Conservation (phyloP, 2,329 filamentous ascomycete genomes). For the Trichophyton verrucosum region DNA sequence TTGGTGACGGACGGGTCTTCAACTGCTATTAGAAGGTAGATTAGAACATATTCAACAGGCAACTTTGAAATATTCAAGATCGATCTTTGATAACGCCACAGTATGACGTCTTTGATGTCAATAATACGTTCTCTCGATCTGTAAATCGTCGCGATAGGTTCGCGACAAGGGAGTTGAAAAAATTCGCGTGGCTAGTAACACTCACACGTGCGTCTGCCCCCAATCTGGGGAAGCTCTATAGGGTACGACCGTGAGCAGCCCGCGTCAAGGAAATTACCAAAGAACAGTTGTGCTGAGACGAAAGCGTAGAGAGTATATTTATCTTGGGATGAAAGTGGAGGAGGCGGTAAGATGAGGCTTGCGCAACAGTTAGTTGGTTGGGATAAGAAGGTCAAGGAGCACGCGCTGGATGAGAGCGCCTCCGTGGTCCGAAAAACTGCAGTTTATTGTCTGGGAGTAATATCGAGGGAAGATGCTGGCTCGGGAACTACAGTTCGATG, state of each 20-base stretch:
- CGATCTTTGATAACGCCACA: neutral
- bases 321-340: neutral
- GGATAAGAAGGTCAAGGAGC: neutral
- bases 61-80: neutral
- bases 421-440: neutral
- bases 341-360: neutral
- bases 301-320: neutral
- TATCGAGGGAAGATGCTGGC: neutral
- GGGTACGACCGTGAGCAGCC: neutral
- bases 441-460: neutral
- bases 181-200: constrained; percentile 2
- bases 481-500: neutral
- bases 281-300: neutral
- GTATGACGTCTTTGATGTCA: neutral
- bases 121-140: neutral
- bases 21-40: neutral
- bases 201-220: neutral
- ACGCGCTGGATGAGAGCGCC: neutral
- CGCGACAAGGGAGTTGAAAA: neutral
- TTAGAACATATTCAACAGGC: neutral
- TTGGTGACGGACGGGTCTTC: neutral
- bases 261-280: neutral
- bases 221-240: neutral
- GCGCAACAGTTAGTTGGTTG: neutral
- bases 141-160: neutral